Conservation (phyloP, 208 protist genomes). For the Leishmania amazonensis region DNA sequence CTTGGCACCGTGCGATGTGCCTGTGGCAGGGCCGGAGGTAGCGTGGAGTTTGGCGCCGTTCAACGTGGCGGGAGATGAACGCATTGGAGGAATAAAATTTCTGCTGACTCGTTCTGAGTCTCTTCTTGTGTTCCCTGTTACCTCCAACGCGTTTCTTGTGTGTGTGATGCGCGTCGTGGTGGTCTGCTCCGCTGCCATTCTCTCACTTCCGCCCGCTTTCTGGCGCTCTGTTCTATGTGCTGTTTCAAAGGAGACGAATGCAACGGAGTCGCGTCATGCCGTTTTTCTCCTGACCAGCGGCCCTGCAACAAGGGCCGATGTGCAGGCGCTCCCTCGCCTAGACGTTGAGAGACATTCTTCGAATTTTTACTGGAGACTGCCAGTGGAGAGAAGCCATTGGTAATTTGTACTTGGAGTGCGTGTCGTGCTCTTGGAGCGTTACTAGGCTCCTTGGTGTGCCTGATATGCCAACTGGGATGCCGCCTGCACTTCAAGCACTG, state of each 20-base stretch:
- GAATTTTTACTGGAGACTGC: background rate
- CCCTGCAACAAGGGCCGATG: too few species aligned
- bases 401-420: background rate
- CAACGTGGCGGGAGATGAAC: too few species aligned
- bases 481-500: background rate
- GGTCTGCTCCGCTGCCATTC: background rate
- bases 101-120: background rate
- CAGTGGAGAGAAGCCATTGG: background rate
- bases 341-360: background rate
- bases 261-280: background rate
- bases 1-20: background rate
- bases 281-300: background rate
- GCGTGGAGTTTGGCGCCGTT: background rate
- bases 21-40: background rate
- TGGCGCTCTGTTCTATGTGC: background rate
- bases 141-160: background rate
- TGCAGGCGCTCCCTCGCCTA: too few species aligned
- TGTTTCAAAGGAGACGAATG: background rate
- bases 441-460: too few species aligned
- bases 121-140: background rate
- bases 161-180: background rate
- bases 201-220: background rate
- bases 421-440: background rate
- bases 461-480: too few species aligned
- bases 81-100: background rate